Conservation (phyloP, 176 grass and related monocot genomes). For the Cymbopogon citratus region DNA sequence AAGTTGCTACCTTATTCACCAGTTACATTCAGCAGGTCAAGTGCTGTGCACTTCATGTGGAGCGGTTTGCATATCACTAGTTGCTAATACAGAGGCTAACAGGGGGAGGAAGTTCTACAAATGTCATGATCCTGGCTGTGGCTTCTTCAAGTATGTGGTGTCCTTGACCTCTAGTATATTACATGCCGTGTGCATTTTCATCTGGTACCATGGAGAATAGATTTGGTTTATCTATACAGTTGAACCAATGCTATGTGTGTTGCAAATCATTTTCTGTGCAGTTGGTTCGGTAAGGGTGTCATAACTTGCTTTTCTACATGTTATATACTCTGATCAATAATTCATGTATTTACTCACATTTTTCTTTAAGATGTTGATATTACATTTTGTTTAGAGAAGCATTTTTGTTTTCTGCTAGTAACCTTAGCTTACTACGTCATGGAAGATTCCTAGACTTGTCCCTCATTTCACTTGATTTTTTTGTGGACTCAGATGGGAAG, state of each 20-base stretch:
- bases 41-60: conserved; percentile 66
- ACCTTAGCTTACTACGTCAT: background rate
- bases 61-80: conserved; percentile 45
- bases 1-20: background rate
- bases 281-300: background rate
- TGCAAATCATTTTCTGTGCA: background rate
- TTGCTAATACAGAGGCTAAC: conserved; percentile 81
- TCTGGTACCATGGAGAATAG: background rate
- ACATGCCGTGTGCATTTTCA: background rate
- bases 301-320: background rate
- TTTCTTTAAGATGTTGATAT: background rate
- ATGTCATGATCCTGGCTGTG: conserved; percentile 58
- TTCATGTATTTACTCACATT: background rate
- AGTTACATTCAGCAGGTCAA: conserved; percentile 46
- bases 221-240: background rate
- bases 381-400: background rate
- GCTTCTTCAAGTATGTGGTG: conserved; percentile 64
- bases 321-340: background rate
- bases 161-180: conserved; percentile 13
- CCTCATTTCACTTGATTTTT: background rate
- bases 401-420: background rate
- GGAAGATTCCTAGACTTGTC: background rate
- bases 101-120: conserved; percentile 88
- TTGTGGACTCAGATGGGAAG: conserved; percentile 70
- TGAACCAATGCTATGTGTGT: background rate